phyloP scores from a whole-genome alignment of 768 basidiomycete species.

The Suillus hirtellus region DNA sequence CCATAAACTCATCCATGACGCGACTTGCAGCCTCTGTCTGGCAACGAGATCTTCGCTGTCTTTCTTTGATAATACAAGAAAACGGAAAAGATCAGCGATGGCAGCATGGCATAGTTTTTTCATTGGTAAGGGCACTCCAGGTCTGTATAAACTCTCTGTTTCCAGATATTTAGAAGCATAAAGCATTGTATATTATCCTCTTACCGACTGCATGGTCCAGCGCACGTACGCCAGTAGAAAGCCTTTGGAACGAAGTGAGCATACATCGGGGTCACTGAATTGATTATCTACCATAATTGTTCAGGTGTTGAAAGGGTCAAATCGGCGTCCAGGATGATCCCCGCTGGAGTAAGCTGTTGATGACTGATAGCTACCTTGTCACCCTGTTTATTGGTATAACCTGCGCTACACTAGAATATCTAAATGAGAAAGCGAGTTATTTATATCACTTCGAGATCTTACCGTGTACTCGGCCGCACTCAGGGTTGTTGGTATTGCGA shows the following conservation, averaged over 20 bases:
- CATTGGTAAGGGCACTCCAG: slow-evolving; percentile 52
- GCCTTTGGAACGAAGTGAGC: slow-evolving; percentile 40
- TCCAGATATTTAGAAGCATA: slow-evolving; percentile 1
- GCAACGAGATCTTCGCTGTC: slow-evolving; percentile 54
- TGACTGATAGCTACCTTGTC: slow-evolving; percentile 57
- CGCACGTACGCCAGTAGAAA: slow-evolving; percentile 78
- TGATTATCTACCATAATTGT: slow-evolving; percentile 58
- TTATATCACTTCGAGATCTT: slow-evolving; percentile 17
- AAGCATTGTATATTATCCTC: slow-evolving; percentile 19
- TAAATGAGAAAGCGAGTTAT: neutral
- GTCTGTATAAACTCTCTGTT: slow-evolving; percentile 59
- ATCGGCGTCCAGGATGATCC: slow-evolving; percentile 77
- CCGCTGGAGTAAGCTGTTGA: slow-evolving; percentile 62
- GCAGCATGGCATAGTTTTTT: slow-evolving; percentile 68
- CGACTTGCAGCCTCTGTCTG: slow-evolving; percentile 70
- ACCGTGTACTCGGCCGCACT: slow-evolving; percentile 79
- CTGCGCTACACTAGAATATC: slow-evolving; percentile 54
- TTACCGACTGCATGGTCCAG: slow-evolving; percentile 77
- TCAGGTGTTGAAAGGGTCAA: slow-evolving; percentile 73
- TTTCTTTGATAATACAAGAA: slow-evolving; percentile 64
- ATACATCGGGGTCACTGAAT: slow-evolving; percentile 13
- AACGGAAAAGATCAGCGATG: slow-evolving; percentile 70
- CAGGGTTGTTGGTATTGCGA: slow-evolving; percentile 81
- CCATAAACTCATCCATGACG: slow-evolving; percentile 83
- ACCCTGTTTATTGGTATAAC: slow-evolving; percentile 70